phyloP scores from a whole-genome alignment of 78 protist species.

The Acrasis kona region DNA sequence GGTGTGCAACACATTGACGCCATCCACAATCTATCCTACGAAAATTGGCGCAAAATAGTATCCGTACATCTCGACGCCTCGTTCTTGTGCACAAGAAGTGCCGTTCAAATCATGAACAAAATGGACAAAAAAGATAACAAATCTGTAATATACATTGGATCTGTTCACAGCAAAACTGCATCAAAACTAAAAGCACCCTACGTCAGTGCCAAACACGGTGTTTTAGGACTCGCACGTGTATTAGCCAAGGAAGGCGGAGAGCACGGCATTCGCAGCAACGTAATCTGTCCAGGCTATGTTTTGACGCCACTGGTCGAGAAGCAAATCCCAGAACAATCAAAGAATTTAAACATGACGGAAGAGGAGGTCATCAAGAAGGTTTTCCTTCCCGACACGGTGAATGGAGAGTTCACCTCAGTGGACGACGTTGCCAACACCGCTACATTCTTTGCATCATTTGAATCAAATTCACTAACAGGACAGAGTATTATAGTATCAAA shows the following conservation, averaged over 20 bases:
- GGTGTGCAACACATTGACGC: not conserved
- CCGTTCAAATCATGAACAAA: slow-evolving; percentile 10
- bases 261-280: slow-evolving; percentile 38
- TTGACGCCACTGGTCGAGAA: slow-evolving; percentile 33
- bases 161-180: slow-evolving; percentile 54
- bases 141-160: slow-evolving; percentile 48
- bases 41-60: slow-evolving; percentile 42
- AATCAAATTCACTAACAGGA: slow-evolving; percentile 48
- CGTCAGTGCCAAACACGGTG: slow-evolving; percentile 57
- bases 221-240: slow-evolving; percentile 45
- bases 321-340: slow-evolving; percentile 60
- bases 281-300: slow-evolving; percentile 67
- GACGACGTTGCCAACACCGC: slow-evolving; percentile 62
- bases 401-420: slow-evolving; percentile 45
- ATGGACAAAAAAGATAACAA: slow-evolving; percentile 7
- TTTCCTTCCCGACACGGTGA: slow-evolving; percentile 52
- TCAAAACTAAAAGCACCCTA: slow-evolving; percentile 52
- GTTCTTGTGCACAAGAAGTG: slow-evolving; percentile 44
- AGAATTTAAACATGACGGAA: slow-evolving; percentile 37
- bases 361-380: slow-evolving; percentile 32
- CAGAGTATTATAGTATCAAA: slow-evolving; percentile 51
- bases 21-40: slow-evolving; percentile 18
- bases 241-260: slow-evolving; percentile 58
- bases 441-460: slow-evolving; percentile 34
- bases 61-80: slow-evolving; percentile 61